Evolutionary conservation across 1,139 yeast species (phyloP).

Genomic region (Petasospora rhodanensis): DNA sequence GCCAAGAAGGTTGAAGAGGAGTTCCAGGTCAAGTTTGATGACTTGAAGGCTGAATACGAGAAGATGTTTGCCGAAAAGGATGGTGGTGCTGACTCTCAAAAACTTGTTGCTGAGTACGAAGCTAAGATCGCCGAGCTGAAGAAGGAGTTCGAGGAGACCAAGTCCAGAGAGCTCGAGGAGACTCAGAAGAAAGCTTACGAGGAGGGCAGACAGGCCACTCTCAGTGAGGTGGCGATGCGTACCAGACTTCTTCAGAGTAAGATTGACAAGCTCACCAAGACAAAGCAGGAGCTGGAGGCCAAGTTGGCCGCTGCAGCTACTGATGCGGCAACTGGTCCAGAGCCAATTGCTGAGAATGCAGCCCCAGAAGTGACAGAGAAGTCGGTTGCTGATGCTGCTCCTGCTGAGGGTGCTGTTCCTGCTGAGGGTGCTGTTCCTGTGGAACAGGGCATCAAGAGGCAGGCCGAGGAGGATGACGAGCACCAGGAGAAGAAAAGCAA

Average conservation of each 20-base stretch:
- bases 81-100: slow-evolving; percentile 2
- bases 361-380: too few species aligned
- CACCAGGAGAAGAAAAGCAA: slow-evolving; percentile 26
- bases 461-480: slow-evolving; percentile 20
- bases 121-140: slow-evolving; percentile 9
- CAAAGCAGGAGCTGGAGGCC: slow-evolving; percentile 27
- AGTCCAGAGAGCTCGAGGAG: slow-evolving; percentile 20
- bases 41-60: slow-evolving; percentile 13
- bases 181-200: slow-evolving; percentile 35
- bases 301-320: slow-evolving; percentile 4
- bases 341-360: too few species aligned
- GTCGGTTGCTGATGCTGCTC: background rate
- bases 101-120: slow-evolving; percentile 8
- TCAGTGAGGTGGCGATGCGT: slow-evolving; percentile 32
- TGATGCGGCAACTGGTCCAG: slow-evolving; percentile 7
- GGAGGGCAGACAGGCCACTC: slow-evolving; percentile 35
- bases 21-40: slow-evolving; percentile 13
- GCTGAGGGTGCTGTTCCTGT: background rate
- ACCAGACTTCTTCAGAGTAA: slow-evolving; percentile 30
- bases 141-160: slow-evolving; percentile 10
- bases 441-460: slow-evolving; percentile 17
- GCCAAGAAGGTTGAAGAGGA: slow-evolving; percentile 27
- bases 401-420: slow-evolving; percentile 2
- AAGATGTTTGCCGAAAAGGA: slow-evolving; percentile 10
- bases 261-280: slow-evolving; percentile 31